Evolutionary conservation across 2,329 filamentous ascomycete species (phyloP).

Genomic region (Albifimbria verrucaria): DNA sequence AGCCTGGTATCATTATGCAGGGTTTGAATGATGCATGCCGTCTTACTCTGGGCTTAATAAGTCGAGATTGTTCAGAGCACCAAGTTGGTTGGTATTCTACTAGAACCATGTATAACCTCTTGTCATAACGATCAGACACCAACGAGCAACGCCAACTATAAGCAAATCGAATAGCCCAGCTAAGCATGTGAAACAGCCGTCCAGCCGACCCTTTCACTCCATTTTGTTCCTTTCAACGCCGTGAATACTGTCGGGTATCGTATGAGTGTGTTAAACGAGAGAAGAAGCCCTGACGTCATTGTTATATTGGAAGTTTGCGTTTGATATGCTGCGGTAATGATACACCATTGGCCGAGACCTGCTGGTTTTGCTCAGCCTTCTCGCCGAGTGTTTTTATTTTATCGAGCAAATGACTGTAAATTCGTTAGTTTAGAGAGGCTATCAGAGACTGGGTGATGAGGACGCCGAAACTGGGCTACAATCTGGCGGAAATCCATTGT

Average conservation of each 20-base stretch:
- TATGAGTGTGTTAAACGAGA: no score
- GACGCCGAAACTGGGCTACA: slow-evolving; percentile 21
- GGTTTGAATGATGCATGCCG: no score
- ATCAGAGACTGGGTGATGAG: slow-evolving; percentile 22
- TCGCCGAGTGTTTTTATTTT: slow-evolving; percentile 48
- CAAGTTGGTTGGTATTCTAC: no score
- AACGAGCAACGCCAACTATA: background rate
- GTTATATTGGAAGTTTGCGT: slow-evolving; percentile 37
- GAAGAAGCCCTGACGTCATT: slow-evolving; percentile 3
- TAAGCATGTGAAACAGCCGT: background rate
- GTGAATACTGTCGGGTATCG: background rate
- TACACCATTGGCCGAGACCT: slow-evolving; percentile 27
- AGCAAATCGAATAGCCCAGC: background rate
- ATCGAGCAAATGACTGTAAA: slow-evolving; percentile 49
- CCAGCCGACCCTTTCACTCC: background rate
- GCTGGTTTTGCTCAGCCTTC: slow-evolving; percentile 28
- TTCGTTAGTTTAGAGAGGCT: slow-evolving; percentile 27
- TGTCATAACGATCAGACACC: no score
- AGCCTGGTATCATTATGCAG: no score
- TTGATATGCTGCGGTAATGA: slow-evolving; percentile 43
- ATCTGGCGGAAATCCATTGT: slow-evolving; percentile 17
- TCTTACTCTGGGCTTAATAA: no score
- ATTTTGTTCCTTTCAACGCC: background rate
- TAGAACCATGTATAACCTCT: no score
- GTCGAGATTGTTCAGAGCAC: no score